Conservation (phyloP, 257 asterid species). For the Lithospermum erythrorhizon region DNA sequence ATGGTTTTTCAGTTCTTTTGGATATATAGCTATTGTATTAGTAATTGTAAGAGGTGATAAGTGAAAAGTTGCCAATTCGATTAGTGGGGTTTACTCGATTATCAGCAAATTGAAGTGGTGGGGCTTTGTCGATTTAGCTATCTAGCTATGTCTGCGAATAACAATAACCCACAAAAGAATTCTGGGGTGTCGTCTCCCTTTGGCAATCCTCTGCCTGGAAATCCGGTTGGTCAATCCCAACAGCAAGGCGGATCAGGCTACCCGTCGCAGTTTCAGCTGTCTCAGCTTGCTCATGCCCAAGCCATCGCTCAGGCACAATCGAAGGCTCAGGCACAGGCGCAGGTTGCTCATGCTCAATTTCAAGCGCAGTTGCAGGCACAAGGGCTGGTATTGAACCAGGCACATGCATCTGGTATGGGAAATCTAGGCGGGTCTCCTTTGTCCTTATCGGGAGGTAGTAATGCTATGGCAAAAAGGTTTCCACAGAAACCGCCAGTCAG, state of each 20-base stretch:
- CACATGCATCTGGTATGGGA: conserved; percentile 41
- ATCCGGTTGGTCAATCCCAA: conserved; percentile 39
- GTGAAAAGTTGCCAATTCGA: neutral
- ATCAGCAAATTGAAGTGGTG: too few species aligned
- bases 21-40: too few species aligned
- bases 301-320: conserved; percentile 42
- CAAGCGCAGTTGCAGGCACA: conserved; percentile 84
- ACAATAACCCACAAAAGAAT: conserved; percentile 62
- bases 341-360: conserved; percentile 54
- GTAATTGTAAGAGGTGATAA: neutral
- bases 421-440: conserved; percentile 70
- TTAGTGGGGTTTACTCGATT: neutral
- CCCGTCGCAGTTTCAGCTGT: conserved; percentile 55
- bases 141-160: conserved; percentile 61
- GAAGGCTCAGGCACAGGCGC: conserved; percentile 43
- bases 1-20: too few species aligned
- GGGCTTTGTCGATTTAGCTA: neutral
- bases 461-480: conserved; percentile 40
- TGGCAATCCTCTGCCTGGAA: conserved; percentile 57
- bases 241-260: conserved; percentile 64
- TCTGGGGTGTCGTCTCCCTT: conserved; percentile 76
- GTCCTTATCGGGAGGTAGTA: conserved; percentile 63
- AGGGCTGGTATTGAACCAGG: conserved; percentile 68
- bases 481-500: conserved; percentile 84
- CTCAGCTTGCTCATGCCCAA: conserved; percentile 73